Evolutionary conservation across 140 eudicot genomes (phyloP).

Genomic region (Artemisia princeps): DNA sequence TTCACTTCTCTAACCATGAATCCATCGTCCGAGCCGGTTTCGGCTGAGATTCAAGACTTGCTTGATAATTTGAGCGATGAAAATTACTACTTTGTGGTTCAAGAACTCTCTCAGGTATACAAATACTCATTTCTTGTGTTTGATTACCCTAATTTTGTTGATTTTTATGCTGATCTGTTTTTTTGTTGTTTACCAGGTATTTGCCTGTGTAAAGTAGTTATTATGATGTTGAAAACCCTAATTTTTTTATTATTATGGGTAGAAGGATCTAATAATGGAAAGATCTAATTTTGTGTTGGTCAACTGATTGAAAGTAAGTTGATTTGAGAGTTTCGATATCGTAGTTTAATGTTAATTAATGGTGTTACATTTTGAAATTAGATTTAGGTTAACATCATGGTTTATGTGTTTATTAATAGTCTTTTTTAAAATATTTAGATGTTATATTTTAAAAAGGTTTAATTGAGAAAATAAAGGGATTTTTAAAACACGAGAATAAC

Average conservation of each 20-base stretch:
- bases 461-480: no score
- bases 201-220: neutral
- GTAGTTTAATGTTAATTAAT: no score
- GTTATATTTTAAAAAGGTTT: no score
- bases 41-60: slow-evolving; percentile 38
- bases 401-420: no score
- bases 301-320: no score
- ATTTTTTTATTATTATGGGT: neutral
- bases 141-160: slow-evolving; percentile 3
- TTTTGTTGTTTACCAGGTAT: neutral
- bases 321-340: no score
- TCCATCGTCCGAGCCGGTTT: slow-evolving; percentile 24
- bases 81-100: slow-evolving; percentile 43
- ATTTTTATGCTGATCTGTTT: neutral
- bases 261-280: no score
- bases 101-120: slow-evolving; percentile 40
- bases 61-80: slow-evolving; percentile 42
- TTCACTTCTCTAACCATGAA: slow-evolving; percentile 33
- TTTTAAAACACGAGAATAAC: no score
- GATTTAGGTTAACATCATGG: no score
- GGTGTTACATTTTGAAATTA: no score
- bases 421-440: no score
- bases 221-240: slow-evolving; percentile 12
- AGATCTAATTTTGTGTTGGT: no score
- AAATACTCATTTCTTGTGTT: slow-evolving; percentile 2